phyloP scores from a whole-genome alignment of 495 filamentous ascomycete species.

The Penicillium maclennaniae region DNA sequence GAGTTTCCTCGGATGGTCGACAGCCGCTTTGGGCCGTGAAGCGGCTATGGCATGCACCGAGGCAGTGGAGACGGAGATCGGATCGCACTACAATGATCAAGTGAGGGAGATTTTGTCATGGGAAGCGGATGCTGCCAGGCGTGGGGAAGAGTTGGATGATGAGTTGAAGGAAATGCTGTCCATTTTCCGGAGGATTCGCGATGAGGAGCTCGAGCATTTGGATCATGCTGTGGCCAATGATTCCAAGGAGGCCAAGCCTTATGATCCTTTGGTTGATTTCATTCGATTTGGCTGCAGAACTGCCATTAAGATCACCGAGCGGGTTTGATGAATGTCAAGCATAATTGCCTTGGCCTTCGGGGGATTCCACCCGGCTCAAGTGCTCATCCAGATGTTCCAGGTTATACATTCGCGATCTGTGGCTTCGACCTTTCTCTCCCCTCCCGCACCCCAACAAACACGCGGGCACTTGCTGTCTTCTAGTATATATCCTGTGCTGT shows the following conservation, averaged over 20 bases:
- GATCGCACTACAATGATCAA: slow-evolving; percentile 92
- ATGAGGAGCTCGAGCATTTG: slow-evolving; percentile 95
- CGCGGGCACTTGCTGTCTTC: no score
- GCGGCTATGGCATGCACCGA: slow-evolving; percentile 99
- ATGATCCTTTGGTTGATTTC: slow-evolving; percentile 81
- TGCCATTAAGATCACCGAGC: slow-evolving; percentile 91
- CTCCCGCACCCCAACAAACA: no score
- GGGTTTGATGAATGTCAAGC: slow-evolving; percentile 47
- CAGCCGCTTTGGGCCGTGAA: slow-evolving; percentile 84
- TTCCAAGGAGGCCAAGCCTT: slow-evolving; percentile 79
- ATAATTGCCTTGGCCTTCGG: background rate
- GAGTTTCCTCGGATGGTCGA: slow-evolving; percentile 82
- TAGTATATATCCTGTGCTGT: background rate
- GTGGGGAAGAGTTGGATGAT: slow-evolving; percentile 71
- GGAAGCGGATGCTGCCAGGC: slow-evolving; percentile 58
- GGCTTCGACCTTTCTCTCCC: background rate
- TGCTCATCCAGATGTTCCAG: background rate
- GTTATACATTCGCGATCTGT: background rate
- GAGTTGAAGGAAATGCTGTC: slow-evolving; percentile 71
- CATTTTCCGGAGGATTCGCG: slow-evolving; percentile 77
- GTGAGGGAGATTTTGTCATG: slow-evolving; percentile 76
- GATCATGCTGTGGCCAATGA: slow-evolving; percentile 94
- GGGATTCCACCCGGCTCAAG: background rate
- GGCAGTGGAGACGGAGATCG: slow-evolving; percentile 97
- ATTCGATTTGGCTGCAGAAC: slow-evolving; percentile 84